phyloP scores from a whole-genome alignment of 2,329 filamentous ascomycete genomes.

The Amesomyces nigricolor region DNA sequence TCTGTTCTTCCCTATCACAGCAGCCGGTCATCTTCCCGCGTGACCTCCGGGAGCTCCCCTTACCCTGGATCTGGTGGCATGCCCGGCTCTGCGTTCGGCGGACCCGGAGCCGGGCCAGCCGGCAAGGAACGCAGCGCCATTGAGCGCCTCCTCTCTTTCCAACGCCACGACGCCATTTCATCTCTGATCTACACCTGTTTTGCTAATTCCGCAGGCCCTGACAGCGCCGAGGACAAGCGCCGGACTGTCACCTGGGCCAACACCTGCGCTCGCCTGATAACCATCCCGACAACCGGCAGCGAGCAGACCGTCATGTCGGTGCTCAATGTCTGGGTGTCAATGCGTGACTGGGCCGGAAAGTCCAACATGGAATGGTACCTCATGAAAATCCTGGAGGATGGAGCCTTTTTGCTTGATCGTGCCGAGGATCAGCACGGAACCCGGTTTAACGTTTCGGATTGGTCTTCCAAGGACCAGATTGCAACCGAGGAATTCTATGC shows the following conservation, averaged over 20 bases:
- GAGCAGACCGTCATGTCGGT: conserved; percentile 79
- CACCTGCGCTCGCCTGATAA: conserved; percentile 76
- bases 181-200: conserved; percentile 84
- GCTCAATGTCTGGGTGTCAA: conserved; percentile 79
- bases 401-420: conserved; percentile 82
- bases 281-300: conserved; percentile 66
- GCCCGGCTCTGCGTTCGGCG: conserved; percentile 15
- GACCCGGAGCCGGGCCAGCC: conserved; percentile 25
- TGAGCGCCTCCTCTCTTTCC: conserved; percentile 80
- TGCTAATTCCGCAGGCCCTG: conserved; percentile 75
- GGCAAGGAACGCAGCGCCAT: conserved; percentile 53
- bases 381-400: conserved; percentile 89
- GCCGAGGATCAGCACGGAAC: conserved; percentile 72
- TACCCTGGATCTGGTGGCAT: conserved; percentile 20
- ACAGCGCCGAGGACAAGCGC: conserved; percentile 73
- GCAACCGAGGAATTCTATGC: conserved; percentile 86
- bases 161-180: conserved; percentile 80
- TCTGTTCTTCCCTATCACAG: conserved; percentile 70
- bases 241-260: conserved; percentile 85
- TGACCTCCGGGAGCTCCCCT: conserved; percentile 31
- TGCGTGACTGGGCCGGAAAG: conserved; percentile 85
- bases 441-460: conserved; percentile 64
- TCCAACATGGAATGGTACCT: conserved; percentile 89
- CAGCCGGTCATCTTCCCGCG: conserved; percentile 43
- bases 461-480: conserved; percentile 72